These are phyloP conservation scores for Aspergillus uvarum DNA, from an alignment of 2,329 filamentous ascomycete species.

Conservation along the genomic window DNA sequence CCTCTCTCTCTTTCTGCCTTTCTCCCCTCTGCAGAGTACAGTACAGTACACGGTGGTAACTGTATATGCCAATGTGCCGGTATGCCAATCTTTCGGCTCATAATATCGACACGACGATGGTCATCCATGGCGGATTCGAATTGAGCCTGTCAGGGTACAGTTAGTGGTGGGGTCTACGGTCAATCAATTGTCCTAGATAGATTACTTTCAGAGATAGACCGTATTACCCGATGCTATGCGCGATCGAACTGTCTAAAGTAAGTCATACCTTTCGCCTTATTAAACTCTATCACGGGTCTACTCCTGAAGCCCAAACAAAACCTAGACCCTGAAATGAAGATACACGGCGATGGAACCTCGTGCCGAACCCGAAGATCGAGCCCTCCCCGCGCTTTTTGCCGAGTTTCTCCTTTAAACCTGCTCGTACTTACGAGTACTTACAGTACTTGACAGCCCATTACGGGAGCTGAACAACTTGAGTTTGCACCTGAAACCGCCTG, in stretches of 20 bases:
- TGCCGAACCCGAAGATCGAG: not conserved
- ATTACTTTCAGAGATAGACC: not conserved
- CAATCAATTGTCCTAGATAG: not conserved
- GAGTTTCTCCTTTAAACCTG: not conserved
- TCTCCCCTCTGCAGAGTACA: not conserved
- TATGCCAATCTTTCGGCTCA: not conserved
- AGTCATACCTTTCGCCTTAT: not conserved
- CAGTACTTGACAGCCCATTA: not conserved
- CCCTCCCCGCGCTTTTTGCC: not conserved
- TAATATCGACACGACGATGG: not conserved
- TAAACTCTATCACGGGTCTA: not conserved
- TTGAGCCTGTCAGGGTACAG: not conserved
- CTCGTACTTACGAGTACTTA: no score
- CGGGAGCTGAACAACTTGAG: not conserved
- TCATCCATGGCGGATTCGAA: not conserved
- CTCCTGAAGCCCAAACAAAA: not conserved
- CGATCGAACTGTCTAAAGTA: no score
- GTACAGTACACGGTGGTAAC: no score
- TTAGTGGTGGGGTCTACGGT: not conserved
- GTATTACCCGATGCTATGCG: not conserved
- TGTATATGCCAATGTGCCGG: not conserved
- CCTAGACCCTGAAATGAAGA: not conserved
- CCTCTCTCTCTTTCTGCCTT: not conserved
- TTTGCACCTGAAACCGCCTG: conserved; percentile 3
- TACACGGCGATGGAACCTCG: not conserved